Base-by-base conservation (phyloP, 2,329 filamentous ascomycete species). In the Tolypocladium nubicola region DNA sequence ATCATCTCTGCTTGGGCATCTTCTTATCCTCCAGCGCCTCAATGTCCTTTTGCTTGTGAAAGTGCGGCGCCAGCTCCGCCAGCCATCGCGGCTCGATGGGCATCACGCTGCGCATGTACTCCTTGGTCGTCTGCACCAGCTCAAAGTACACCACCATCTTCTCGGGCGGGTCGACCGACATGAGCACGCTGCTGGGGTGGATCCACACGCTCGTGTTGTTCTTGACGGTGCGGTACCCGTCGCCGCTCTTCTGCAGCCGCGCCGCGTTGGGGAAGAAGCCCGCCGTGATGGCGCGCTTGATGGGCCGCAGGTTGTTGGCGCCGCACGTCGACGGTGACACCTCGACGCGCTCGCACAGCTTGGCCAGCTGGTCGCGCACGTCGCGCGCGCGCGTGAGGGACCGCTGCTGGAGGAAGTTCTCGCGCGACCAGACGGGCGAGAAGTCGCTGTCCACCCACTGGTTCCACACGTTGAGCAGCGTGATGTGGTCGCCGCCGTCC, bases 181-280 rank as follows among this genome's bases (percentile, higher is more conserved):
- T 89, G 61, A 96, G 74, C 49, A 92, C 90, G 52, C 85, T 89
- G 61, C 86, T 90, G 0, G 94, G 94, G 70, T 99, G 94, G n/a
- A 97, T 81, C 69, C 90, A 93, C 1, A 96, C 91, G 7, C 87
- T 89, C 64, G 90, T 86, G 61, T 88, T 89, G 66, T 88, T 95
- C 80, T 96, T 96, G 63, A 97, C 85, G 0, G 91, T 96, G 23
- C 92, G 83, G 73, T 99, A 99, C 60, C 84, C 88, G 67, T 95
- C 88, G 2, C 94, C 94, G 47, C 88, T 87, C 53, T 89, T 81
- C 68, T 94, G 87, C 57, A 99, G 74, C 3, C 90, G 79, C 1
- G 92, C 92, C 0, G 92, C 91, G 70, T 97, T 96, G 21, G 89
- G 86, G 78, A 97, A 97, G 79, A 96, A 99, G 1, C 93, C 94